These are phyloP conservation scores for Ceratocystis papillata DNA, from an alignment of 2,329 filamentous ascomycete species.

Conservation along the genomic window DNA sequence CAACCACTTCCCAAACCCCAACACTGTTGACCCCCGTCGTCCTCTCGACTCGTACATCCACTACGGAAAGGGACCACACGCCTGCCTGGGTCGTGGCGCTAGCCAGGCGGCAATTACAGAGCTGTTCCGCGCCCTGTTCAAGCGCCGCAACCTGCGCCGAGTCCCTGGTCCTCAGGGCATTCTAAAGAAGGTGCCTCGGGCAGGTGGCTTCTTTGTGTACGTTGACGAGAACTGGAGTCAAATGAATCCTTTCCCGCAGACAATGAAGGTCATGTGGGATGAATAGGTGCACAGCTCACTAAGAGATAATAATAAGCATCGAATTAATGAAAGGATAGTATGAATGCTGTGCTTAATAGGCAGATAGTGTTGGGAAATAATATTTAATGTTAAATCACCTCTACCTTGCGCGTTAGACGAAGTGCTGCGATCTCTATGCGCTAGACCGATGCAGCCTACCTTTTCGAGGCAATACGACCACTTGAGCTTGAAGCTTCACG, in stretches of 20 bases:
- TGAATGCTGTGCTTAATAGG: neutral
- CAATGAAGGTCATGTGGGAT: slow-evolving; percentile 47
- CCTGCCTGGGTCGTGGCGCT: slow-evolving; percentile 50
- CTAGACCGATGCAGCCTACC: too few relatives aligned
- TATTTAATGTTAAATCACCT: too few relatives aligned
- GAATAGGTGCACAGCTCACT: slow-evolving; percentile 25
- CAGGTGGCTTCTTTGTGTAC: slow-evolving; percentile 49
- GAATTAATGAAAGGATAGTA: neutral
- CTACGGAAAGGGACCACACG: slow-evolving; percentile 52
- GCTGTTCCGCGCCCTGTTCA: slow-evolving; percentile 57
- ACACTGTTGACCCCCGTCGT: slow-evolving; percentile 50
- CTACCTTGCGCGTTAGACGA: too few relatives aligned
- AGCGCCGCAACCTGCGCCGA: slow-evolving; percentile 48
- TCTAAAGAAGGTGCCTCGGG: slow-evolving; percentile 52
- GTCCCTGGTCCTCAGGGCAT: slow-evolving; percentile 54
- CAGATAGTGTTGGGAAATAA: too few relatives aligned
- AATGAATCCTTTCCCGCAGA: slow-evolving; percentile 38
- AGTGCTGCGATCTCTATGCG: too few relatives aligned
- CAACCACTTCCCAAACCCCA: slow-evolving; percentile 49
- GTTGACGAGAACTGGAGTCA: slow-evolving; percentile 54
- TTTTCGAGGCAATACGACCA: too few relatives aligned
- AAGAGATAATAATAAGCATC: neutral
- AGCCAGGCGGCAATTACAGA: slow-evolving; percentile 53
- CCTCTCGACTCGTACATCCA: slow-evolving; percentile 54
- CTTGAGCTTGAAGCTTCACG: too few relatives aligned